Percentiles rank a stretch among this genome's conserved stretches.
Evolutionary conservation across 495 filamentous ascomycete species (phyloP).

Genomic region (Halenospora varia): DNA sequence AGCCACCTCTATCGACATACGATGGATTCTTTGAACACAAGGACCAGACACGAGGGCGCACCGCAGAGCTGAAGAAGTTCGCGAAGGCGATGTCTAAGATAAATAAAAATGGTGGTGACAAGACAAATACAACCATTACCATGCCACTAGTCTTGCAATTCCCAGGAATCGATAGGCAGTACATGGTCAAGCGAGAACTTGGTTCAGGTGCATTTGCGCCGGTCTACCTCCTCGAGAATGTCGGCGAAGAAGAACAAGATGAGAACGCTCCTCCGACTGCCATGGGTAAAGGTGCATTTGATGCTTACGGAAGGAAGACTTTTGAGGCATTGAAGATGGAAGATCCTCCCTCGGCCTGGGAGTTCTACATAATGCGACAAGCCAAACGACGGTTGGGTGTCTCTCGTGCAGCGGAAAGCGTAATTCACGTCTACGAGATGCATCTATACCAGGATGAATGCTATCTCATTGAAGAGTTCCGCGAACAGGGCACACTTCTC

Average conservation of each 20-base stretch:
- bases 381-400: slow-evolving; percentile 68
- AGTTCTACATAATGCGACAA: slow-evolving; percentile 92
- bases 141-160: slow-evolving; percentile 65
- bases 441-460: slow-evolving; percentile 81
- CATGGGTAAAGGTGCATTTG: slow-evolving; percentile 48
- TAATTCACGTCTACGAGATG: slow-evolving; percentile 79
- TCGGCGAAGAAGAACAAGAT: slow-evolving; percentile 39
- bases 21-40: slow-evolving; percentile 72
- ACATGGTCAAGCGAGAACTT: slow-evolving; percentile 81
- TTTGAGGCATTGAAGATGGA: slow-evolving; percentile 94
- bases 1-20: slow-evolving; percentile 67
- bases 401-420: slow-evolving; percentile 64
- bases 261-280: slow-evolving; percentile 40
- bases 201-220: slow-evolving; percentile 92
- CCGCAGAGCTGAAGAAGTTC: slow-evolving; percentile 73
- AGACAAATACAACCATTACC: slow-evolving; percentile 48
- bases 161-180: slow-evolving; percentile 52
- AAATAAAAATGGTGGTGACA: slow-evolving; percentile 56
- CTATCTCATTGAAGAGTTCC: slow-evolving; percentile 83
- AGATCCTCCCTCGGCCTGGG: slow-evolving; percentile 82
- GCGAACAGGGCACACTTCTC: slow-evolving; percentile 85
- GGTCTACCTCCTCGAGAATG: slow-evolving; percentile 84
- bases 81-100: slow-evolving; percentile 62
- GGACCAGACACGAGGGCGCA: slow-evolving; percentile 51
- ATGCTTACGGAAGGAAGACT: slow-evolving; percentile 40